phyloP scores from a whole-genome alignment of 2,329 filamentous ascomycete genomes.

The Ascocoryne sarcoides region DNA sequence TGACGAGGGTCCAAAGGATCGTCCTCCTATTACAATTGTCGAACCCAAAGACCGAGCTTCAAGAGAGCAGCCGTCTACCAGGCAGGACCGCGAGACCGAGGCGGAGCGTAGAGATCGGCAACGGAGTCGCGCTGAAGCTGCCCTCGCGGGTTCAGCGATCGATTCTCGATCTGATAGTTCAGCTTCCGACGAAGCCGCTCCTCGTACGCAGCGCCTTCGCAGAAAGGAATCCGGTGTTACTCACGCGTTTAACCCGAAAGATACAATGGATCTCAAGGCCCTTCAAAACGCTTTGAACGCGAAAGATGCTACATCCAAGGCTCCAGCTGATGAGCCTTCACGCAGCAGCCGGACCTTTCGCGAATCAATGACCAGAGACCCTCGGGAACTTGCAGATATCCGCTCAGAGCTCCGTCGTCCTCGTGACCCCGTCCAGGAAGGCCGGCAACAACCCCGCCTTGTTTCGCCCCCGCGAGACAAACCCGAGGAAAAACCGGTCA shows the following conservation, averaged over 20 bases:
- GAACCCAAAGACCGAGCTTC: slow-evolving; percentile 32
- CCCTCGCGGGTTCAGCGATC: slow-evolving; percentile 9
- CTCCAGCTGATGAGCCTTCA: slow-evolving; percentile 11
- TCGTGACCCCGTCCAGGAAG: slow-evolving; percentile 5
- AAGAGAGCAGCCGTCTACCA: slow-evolving; percentile 38
- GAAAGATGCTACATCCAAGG: slow-evolving; percentile 14
- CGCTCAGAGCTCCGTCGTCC: slow-evolving; percentile 13
- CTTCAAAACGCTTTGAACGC: slow-evolving; percentile 25
- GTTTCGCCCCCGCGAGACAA: slow-evolving; percentile 62
- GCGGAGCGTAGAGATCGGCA: slow-evolving; percentile 10
- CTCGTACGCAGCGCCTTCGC: slow-evolving; percentile 10
- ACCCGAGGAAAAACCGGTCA: slow-evolving; percentile 60
- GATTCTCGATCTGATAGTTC: slow-evolving; percentile 20
- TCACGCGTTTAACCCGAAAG: slow-evolving; percentile 27
- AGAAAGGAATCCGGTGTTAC: slow-evolving; percentile 16
- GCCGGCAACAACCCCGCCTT: slow-evolving; percentile 38
- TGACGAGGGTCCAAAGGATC: slow-evolving; percentile 7
- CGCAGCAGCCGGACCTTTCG: slow-evolving; percentile 12
- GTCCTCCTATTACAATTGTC: slow-evolving; percentile 3
- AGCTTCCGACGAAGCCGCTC: slow-evolving; percentile 17
- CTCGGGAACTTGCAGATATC: slow-evolving; percentile 20
- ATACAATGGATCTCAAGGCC: slow-evolving; percentile 27
- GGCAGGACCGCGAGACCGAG: slow-evolving; percentile 15
- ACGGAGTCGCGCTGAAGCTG: slow-evolving; percentile 10
- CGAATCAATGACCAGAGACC: slow-evolving; percentile 17